Evolutionary conservation across 352 stramenopile species (phyloP), one percentile per base, ranked within the genome.

Genomic region (Phytophthora europaea): DNA sequence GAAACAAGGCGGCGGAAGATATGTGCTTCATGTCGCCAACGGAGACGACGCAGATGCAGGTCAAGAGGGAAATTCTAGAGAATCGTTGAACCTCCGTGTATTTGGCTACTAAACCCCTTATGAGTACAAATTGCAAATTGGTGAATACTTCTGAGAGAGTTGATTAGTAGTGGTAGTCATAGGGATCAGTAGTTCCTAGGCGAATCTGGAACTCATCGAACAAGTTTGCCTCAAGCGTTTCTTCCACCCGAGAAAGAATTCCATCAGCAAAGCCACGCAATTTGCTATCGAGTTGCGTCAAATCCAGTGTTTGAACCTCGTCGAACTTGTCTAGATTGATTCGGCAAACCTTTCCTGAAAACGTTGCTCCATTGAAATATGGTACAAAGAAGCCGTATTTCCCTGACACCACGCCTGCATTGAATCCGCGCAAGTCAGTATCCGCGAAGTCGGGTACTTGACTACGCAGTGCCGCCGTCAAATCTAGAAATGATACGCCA

Each of bases 321-420:
- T 92, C 70, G 33, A 94, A 95, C 36, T 82, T 94, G 26, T 93
- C 82, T 1, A 95, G 70, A 47, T 94, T 95, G 68, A 94, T 88
- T 59, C 88, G 80, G 26, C 88, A 94, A 13, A 95, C 72, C 50
- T 91, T 94, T 7, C 88, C 88, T 2, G 87, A 93, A 69, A 91
- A 92, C 0, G 65, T 70, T 4, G 65, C 72, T 22, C 88, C 88
- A 33, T 93, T 88, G 48, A 93, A 95, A 65, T 84, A 93, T 6
- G 88, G 88, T 26, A 93, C 76, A 60, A 95, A 93, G 67, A 93
- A 93, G 8, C 84, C 88, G 61, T 94, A 95, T 65, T 94, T 92
- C 23, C 88, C 88, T 2, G 88, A 94, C 0, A 87, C 87, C 9
- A 91, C 72, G 33, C 85, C 88, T 5, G 82, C 84, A 22, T 68